Base-by-base conservation (phyloP, 1,139 yeast genomes). In the Hyphopichia buzzinii region DNA sequence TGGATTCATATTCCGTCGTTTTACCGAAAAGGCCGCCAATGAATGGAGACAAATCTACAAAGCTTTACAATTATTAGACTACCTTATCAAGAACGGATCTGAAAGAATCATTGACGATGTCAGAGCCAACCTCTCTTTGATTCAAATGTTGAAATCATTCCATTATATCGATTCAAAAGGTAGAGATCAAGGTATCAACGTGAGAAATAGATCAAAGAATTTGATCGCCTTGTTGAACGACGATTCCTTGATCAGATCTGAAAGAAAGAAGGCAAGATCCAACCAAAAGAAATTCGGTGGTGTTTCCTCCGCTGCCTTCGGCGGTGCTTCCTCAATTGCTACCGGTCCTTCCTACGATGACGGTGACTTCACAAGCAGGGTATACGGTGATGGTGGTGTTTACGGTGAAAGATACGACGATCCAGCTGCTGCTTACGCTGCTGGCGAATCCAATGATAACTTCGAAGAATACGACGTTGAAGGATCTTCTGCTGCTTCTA, bases 31-130 rank as follows among this genome's bases (percentile, higher is more conserved):
- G 63, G 78, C 94, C 5, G 96, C 97, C 36, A 84, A 82, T 55
- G 97, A 92, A 64, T 92, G 99, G 99, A 80, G 99, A 59, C 99
- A 92, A 59, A 90, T 92, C 45, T 92, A 92, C 68, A 92, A 92
- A 65, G 81, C 96, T 7, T 72, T 92, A 49, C 97, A 90, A 59
- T 72, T 92, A 54, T 74, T 92, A 57, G 99, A 92, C 52, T 92
- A 87, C 57, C 73, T 92, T 52, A 76, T 94, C 46, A 88, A 88
- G 57, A 86, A 92, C 55, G 99, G 98, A 1, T 79, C 92, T 25
- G 98, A 94, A 60, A 72, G 97, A 44, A 88, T 94, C 44, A 94
- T 94, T 41, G 98, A 92, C 62, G 97, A 92, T 47, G 90, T 95
- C 4, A 75, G 97, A 40, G 79, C 94, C 22, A 94, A 89, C 58